Percentiles rank a stretch among this genome's conserved stretches.
phyloP scores from a whole-genome alignment of 2,329 filamentous ascomycete genomes.

The Fusarium sp. region DNA sequence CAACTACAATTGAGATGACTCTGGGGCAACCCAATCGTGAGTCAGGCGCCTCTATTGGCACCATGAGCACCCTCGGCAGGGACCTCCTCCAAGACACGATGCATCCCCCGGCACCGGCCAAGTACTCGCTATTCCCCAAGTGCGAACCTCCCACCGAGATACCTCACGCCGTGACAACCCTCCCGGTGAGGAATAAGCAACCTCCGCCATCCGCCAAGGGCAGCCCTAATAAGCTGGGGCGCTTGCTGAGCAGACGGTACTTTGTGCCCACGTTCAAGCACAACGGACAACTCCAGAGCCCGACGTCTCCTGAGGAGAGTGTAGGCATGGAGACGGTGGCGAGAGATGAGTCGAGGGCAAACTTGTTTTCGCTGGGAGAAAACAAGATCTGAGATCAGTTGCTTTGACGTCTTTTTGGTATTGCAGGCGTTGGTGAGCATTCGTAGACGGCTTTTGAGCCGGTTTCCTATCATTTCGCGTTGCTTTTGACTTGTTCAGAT shows the following conservation, averaged over 20 bases:
- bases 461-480: background rate
- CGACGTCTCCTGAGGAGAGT: conserved; percentile 24
- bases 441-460: background rate
- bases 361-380: conserved; percentile 24
- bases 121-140: conserved; percentile 9
- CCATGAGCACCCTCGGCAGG: conserved; percentile 40
- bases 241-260: conserved; percentile 24
- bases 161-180: background rate
- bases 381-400: conserved; percentile 32
- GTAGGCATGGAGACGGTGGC: conserved; percentile 12
- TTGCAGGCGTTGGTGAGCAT: conserved; percentile 3
- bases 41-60: conserved; percentile 18
- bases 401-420: background rate
- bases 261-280: conserved; percentile 35
- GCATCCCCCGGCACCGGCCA: conserved; percentile 17
- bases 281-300: conserved; percentile 24
- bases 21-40: background rate
- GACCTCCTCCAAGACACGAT: conserved; percentile 39
- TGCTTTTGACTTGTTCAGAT: background rate
- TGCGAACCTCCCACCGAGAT: background rate
- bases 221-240: conserved; percentile 2
- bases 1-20: background rate
- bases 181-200: background rate
- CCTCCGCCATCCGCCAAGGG: background rate
- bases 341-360: conserved; percentile 22